A percentile compares a stretch with the other conserved stretches of the same genome.
phyloP scores from a whole-genome alignment of 31 red algal species.

The Pterothamnion heteromorphum region DNA sequence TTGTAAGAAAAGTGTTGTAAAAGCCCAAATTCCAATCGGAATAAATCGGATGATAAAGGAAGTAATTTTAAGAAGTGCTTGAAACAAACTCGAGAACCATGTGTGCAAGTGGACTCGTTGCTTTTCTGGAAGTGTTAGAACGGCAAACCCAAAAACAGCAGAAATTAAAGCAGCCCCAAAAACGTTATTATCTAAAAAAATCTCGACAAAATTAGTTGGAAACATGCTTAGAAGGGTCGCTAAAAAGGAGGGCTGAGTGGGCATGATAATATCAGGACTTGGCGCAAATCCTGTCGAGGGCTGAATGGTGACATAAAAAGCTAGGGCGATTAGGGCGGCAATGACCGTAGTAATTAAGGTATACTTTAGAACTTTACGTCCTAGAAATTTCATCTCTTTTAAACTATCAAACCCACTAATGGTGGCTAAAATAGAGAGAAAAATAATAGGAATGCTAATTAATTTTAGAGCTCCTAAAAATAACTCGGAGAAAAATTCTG shows the following conservation, averaged over 20 bases:
- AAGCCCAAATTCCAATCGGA: neutral
- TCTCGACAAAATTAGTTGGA: neutral
- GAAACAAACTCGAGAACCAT: neutral
- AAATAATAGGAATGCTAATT: neutral
- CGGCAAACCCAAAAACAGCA: neutral
- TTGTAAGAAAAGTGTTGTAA: neutral
- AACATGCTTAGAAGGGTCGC: neutral
- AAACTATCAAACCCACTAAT: neutral
- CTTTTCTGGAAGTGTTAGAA: neutral
- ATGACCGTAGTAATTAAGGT: neutral
- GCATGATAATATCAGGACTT: neutral
- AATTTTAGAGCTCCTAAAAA: neutral
- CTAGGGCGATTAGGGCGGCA: neutral
- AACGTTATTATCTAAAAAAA: neutral
- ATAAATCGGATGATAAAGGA: neutral
- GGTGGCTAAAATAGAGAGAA: neutral
- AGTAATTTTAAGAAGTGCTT: neutral
- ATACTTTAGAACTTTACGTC: neutral
- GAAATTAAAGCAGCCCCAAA: neutral
- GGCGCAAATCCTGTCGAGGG: neutral
- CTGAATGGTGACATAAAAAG: neutral
- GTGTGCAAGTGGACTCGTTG: neutral
- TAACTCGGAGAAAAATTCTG: neutral
- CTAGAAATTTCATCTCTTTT: neutral
- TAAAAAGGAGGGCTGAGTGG: neutral